Conservation (phyloP, 257 asterid species). For the Asclepias syriaca region DNA sequence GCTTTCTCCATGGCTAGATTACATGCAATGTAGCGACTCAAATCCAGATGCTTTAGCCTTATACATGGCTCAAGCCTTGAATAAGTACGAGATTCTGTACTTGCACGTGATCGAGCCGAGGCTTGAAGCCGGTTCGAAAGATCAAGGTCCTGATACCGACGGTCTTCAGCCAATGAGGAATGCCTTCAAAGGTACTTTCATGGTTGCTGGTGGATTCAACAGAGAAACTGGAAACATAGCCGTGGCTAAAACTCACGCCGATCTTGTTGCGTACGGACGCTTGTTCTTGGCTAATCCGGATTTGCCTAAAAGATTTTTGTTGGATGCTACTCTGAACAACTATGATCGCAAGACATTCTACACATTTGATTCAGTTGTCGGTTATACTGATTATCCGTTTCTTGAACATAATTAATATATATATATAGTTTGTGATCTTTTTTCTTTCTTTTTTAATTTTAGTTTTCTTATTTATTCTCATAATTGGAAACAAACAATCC, state of each 20-base stretch:
- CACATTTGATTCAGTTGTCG: slow-evolving; percentile 25
- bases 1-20: slow-evolving; percentile 29
- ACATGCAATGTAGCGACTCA: slow-evolving; percentile 25
- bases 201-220: slow-evolving; percentile 28
- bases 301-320: slow-evolving; percentile 32
- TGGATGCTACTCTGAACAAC: slow-evolving; percentile 24
- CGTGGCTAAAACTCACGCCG: slow-evolving; percentile 15
- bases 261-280: slow-evolving; percentile 34
- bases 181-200: slow-evolving; percentile 31
- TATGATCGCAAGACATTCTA: slow-evolving; percentile 29
- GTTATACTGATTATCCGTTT: slow-evolving; percentile 22
- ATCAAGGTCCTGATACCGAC: slow-evolving; percentile 2
- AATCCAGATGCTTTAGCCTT: slow-evolving; percentile 30
- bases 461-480: too few relatives aligned
- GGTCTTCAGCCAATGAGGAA: slow-evolving; percentile 26
- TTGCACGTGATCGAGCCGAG: slow-evolving; percentile 38
- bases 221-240: slow-evolving; percentile 26
- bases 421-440: too few relatives aligned
- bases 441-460: too few relatives aligned
- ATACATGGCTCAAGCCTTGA: slow-evolving; percentile 33
- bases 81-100: slow-evolving; percentile 23
- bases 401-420: background rate
- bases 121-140: slow-evolving; percentile 18
- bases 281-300: slow-evolving; percentile 38
- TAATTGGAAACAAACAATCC: too few relatives aligned